phyloP scores from a whole-genome alignment of 1,284 basidiomycete species.

The Fomitopsis palustris region DNA sequence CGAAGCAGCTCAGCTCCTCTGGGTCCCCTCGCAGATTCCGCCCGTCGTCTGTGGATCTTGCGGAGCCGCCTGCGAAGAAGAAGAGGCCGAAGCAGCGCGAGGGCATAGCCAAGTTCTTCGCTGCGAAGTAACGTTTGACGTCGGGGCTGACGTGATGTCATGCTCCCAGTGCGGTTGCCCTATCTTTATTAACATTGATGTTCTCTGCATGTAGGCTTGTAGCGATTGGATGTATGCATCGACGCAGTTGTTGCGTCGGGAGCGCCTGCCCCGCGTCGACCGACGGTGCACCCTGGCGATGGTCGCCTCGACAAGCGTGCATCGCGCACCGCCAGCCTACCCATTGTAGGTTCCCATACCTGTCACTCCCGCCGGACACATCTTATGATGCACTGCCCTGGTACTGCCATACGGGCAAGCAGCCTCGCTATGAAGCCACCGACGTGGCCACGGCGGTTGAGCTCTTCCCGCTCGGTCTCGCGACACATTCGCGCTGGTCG shows the following conservation, averaged over 20 bases:
- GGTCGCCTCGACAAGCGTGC: background rate
- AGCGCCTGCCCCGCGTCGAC: background rate
- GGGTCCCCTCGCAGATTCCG: conserved; percentile 14
- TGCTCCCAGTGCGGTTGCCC: background rate
- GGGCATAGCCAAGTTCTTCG: conserved; percentile 81
- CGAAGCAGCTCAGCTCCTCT: conserved; percentile 24
- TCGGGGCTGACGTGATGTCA: background rate
- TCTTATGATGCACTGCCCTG: conserved; percentile 4
- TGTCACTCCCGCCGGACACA: background rate
- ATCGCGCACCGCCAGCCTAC: background rate
- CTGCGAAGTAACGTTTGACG: conserved; percentile 24
- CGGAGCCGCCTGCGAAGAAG: conserved; percentile 16
- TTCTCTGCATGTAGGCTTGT: background rate
- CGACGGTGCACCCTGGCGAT: background rate
- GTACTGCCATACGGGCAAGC: background rate
- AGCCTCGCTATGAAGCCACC: background rate
- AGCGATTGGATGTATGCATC: background rate
- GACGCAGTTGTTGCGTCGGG: background rate
- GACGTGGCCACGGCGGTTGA: background rate
- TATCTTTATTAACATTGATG: conserved; percentile 2
- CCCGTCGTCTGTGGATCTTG: conserved; percentile 10
- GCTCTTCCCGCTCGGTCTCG: background rate
- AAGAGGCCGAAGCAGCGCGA: conserved; percentile 31
- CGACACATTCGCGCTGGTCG: background rate
- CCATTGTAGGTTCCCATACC: background rate